phyloP scores from a whole-genome alignment of 2,329 filamentous ascomycete species.

The Colletotrichum orchidophilum region DNA sequence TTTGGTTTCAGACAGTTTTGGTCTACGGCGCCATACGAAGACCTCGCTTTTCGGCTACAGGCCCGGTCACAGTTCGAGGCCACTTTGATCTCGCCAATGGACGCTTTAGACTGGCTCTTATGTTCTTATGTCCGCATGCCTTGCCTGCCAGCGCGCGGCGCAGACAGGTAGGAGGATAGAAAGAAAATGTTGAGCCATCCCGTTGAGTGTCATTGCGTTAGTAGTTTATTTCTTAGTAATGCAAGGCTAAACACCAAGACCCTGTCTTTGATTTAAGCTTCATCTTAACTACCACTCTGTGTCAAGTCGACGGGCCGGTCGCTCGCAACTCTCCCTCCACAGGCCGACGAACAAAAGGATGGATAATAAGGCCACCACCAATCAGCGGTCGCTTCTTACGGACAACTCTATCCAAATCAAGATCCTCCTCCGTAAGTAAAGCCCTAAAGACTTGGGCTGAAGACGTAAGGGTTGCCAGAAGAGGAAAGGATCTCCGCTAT shows the following conservation, averaged over 20 bases:
- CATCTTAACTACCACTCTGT: neutral
- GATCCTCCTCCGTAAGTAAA: neutral
- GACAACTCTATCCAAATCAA: neutral
- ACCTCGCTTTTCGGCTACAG: neutral
- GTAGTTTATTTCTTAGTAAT: neutral
- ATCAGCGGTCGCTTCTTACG: neutral
- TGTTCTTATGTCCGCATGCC: neutral
- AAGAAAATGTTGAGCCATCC: neutral
- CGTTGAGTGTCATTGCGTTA: neutral
- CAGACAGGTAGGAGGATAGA: neutral
- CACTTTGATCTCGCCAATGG: neutral
- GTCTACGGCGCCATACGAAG: neutral
- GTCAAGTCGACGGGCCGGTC: neutral
- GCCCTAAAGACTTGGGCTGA: neutral
- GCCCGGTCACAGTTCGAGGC: neutral
- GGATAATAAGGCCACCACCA: neutral
- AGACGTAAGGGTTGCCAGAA: neutral
- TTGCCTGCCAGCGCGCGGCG: neutral
- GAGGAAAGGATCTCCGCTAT: neutral
- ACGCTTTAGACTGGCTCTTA: neutral
- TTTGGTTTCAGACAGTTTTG: conserved; percentile 1
- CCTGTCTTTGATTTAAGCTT: conserved; percentile 5
- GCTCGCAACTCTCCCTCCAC: neutral
- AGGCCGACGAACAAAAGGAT: neutral
- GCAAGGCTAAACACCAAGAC: neutral